Evolutionary conservation across 1,284 basidiomycete species (phyloP), one percentile per base, ranked within the genome.

Genomic region (Somion occarium): DNA sequence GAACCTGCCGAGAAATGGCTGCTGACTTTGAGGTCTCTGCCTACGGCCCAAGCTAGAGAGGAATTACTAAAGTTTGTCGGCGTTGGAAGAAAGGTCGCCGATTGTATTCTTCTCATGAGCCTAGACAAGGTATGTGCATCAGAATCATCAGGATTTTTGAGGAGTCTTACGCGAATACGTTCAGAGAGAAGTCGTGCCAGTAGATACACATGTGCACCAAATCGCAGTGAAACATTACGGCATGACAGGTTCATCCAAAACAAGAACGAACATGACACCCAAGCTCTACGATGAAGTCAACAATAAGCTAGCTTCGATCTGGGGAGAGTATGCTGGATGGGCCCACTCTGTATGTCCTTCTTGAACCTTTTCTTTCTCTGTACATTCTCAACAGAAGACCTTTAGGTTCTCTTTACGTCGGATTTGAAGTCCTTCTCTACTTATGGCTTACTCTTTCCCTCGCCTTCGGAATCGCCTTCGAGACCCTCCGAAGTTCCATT

Each of bases 91-190:
- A 99, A 99, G 68, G 94, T 98, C 0, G 93, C 91, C 1, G 96
- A 98, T 64, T 99, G 97, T 64, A 78, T 99, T 27, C 71, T 98
- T 49, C 73, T 99, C 22, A 98, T 99, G 91, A 93, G 92, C 59
- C 68, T 98, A 50, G 92, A 98, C 68, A 93, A 97, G 78, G 89
- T 90, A 59, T 5, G 69, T 7, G 30, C 56, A 34, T 18, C 23
- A 30, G 2, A 46, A 9, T 34, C 45, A 43, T 22, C 20, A 7
- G 34, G 11, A 11, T 11, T 30, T 19, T 25, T 24, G 23, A 51
- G 18, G 24, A 27, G 18, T 42, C 12, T 44, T 4, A 30, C 26
- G 12, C 24, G 38, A 27, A 48, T 13, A 45, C 39, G 15, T 41
- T 37, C 22, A 94, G 91, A 76, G 71, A 57, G 86, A 91, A 53